Percentiles rank a stretch among this genome's conserved stretches.
phyloP scores from a whole-genome alignment of 345 rosid species.

The Bruguiera sexangula region DNA sequence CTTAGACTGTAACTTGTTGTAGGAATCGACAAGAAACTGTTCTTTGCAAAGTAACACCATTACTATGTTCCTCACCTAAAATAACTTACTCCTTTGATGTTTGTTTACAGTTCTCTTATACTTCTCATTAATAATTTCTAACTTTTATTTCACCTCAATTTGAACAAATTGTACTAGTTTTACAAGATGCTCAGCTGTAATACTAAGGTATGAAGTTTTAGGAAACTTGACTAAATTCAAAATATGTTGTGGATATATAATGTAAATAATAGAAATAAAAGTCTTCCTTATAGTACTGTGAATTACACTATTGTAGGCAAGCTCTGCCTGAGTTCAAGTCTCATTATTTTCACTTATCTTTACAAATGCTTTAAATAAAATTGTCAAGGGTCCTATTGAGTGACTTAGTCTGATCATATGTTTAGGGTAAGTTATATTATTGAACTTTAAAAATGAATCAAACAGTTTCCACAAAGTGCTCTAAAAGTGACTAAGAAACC shows the following conservation, averaged over 20 bases:
- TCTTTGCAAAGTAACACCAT: too few relatives aligned
- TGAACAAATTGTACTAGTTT: background rate
- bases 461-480: background rate
- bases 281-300: background rate
- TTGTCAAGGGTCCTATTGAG: background rate
- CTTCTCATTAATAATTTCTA: background rate
- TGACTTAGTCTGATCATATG: background rate
- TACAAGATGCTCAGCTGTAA: background rate
- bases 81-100: too few relatives aligned
- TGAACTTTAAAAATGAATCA: background rate
- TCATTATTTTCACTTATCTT: background rate
- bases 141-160: background rate
- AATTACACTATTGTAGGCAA: background rate
- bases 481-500: too few relatives aligned
- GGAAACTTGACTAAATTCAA: background rate
- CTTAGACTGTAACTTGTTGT: too few relatives aligned
- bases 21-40: too few relatives aligned
- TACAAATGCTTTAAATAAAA: background rate
- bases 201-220: background rate
- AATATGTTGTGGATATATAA: background rate
- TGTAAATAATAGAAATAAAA: background rate
- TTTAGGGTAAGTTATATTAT: background rate
- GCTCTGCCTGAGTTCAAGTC: constrained; percentile 3
- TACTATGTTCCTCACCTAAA: too few relatives aligned
- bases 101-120: too few relatives aligned